Evolutionary conservation across 2,329 filamentous ascomycete genomes (phyloP), one percentile per base, ranked within the genome.

Genomic region (Cytospora piceae): DNA sequence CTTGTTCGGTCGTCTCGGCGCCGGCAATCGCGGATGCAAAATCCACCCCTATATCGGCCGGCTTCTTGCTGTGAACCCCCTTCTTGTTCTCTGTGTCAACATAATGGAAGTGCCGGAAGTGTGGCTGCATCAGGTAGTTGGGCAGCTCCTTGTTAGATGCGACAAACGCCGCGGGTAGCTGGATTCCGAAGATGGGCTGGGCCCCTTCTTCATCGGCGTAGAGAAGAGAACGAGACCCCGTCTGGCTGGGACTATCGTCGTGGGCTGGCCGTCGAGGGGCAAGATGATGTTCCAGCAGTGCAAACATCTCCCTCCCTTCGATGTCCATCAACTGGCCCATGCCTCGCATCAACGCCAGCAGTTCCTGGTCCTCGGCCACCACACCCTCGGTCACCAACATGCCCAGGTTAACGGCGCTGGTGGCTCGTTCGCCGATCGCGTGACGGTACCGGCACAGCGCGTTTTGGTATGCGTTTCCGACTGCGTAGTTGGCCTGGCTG

Each of bases 401-500:
- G 14, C 67, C 67, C 31, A 72, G 70, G 17, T 72, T 64, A 14
- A 71, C 34, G 17, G 70, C 34, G 3, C 15, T 34, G 2, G 80
- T 76, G 12, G 79, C 79, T 63, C 74, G 76, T 27, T 73, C 73
- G 11, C 74, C 77, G 9, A 69, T 37, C 8, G 55, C 37, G 8
- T n/a, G 14, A 1, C 55, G 55, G 24, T 39, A 22, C 0, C n/a
- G 55, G 22, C 14, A 14, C 14, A 58, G 55, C 8, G 69, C 69
- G 27, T 72, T 67, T 31, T 78, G 73, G 69, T 74, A 80, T 3
- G 76, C 73, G 52, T 75, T 74, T 24, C 71, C 78, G 9, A 77
- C 77, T 3, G 74, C 73, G 67, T 81, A 81, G 67, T 80, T 79
- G 51, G 73, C 69, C 67, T 80, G 78, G 6, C 71, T 71, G 20